Conservation (phyloP, 73 alveolate genomes). For the Durusdinium trenchii region DNA sequence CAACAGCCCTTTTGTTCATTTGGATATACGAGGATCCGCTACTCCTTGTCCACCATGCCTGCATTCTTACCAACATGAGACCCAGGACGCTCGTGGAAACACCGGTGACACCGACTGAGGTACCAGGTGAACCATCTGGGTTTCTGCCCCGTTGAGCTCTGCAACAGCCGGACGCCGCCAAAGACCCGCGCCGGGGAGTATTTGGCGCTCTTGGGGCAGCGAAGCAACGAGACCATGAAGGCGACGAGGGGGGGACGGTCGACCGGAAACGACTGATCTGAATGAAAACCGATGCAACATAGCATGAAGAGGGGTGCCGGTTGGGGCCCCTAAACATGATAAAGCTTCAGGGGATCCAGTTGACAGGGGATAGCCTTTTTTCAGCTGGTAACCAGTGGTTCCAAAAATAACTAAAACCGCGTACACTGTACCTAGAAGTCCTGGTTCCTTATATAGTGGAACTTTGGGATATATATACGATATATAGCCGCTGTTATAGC, state of each 20-base stretch:
- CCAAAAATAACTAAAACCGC: neutral
- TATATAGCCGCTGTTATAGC: too few relatives aligned
- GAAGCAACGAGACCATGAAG: slow-evolving; percentile 11
- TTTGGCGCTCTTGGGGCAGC: neutral
- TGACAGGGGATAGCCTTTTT: neutral
- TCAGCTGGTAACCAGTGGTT: neutral
- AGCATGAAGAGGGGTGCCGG: neutral
- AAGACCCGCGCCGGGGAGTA: slow-evolving; percentile 2
- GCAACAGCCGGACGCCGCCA: neutral
- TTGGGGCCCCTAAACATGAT: neutral
- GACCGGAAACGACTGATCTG: neutral
- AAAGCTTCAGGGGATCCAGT: neutral
- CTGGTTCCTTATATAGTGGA: too few relatives aligned
- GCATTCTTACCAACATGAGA: neutral
- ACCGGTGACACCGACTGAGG: neutral
- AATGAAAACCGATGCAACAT: neutral
- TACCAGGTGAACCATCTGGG: slow-evolving; percentile 25
- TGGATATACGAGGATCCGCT: neutral
- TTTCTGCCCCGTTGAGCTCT: neutral
- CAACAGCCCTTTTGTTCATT: too few relatives aligned
- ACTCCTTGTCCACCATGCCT: neutral
- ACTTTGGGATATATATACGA: too few relatives aligned
- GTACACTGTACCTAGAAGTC: too few relatives aligned
- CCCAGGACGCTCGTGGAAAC: neutral
- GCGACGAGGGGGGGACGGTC: neutral